These are phyloP conservation scores for Blastobotrys parvus DNA, from an alignment of 805 yeast genomes.

Conservation along the genomic window DNA sequence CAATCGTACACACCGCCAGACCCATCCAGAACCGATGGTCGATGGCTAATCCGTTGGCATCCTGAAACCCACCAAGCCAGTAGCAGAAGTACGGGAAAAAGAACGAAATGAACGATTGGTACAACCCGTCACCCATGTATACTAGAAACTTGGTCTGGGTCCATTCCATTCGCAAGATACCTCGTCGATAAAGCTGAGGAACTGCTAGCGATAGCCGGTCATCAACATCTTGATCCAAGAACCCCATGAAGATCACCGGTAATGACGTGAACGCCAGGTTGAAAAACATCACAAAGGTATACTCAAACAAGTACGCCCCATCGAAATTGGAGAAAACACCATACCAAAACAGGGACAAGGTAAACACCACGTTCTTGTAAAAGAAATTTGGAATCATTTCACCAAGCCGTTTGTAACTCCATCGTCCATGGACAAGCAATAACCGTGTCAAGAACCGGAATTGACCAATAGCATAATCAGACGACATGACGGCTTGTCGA, in stretches of 20 bases:
- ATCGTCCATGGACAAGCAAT: constrained; percentile 69
- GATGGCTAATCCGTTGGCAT: constrained; percentile 40
- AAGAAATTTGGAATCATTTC: constrained; percentile 79
- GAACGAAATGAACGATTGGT: constrained; percentile 61
- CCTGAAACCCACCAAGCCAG: constrained; percentile 35
- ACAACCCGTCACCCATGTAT: constrained; percentile 68
- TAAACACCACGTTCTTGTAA: constrained; percentile 68
- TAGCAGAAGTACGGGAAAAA: constrained; percentile 62
- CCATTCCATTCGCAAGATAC: constrained; percentile 61
- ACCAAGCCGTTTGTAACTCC: constrained; percentile 68
- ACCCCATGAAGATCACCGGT: constrained; percentile 67
- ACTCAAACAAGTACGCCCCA: constrained; percentile 70
- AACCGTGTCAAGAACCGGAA: constrained; percentile 60
- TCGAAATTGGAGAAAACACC: constrained; percentile 65
- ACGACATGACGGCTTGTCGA: constrained; percentile 78
- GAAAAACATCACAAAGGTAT: constrained; percentile 69
- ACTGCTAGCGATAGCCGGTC: constrained; percentile 58
- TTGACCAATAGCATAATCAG: constrained; percentile 79
- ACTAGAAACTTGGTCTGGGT: constrained; percentile 48
- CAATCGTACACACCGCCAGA: constrained; percentile 47
- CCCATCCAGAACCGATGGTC: constrained; percentile 72
- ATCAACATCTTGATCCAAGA: constrained; percentile 70
- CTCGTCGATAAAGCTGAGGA: constrained; percentile 64
- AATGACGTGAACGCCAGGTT: constrained; percentile 77
- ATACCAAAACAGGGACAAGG: constrained; percentile 70